phyloP scores from a whole-genome alignment of 1,139 yeast species.

The Debaryomycetaceae sp. region DNA sequence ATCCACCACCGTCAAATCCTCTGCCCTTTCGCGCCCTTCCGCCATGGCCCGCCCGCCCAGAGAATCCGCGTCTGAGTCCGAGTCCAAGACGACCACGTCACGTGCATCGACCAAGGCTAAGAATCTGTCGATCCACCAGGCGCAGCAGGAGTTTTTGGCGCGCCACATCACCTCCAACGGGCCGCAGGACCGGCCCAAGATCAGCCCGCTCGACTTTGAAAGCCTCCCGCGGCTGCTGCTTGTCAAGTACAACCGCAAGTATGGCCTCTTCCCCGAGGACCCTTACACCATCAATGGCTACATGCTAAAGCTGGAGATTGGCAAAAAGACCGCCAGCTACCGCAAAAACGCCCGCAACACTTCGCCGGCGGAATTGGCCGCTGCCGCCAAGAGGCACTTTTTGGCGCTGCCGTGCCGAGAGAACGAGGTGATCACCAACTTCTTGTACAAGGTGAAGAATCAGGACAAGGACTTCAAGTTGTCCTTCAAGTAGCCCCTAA shows the following conservation, averaged over 20 bases:
- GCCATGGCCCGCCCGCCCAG: conserved; percentile 14
- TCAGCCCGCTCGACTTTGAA: conserved; percentile 59
- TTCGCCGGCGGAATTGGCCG: conserved; percentile 42
- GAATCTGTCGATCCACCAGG: conserved; percentile 52
- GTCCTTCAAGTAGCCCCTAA: conserved; percentile 20
- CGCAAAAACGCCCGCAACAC: conserved; percentile 37
- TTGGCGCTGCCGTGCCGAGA: conserved; percentile 60
- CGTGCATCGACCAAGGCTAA: conserved; percentile 51
- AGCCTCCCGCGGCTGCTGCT: conserved; percentile 49
- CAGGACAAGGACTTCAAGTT: conserved; percentile 50
- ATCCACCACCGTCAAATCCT: too few species aligned
- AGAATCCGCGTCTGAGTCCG: conserved; percentile 44
- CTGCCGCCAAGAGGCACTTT: conserved; percentile 59
- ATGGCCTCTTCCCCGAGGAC: conserved; percentile 46
- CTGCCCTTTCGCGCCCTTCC: too few species aligned
- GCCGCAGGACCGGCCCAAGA: conserved; percentile 46
- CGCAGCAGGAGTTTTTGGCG: conserved; percentile 55
- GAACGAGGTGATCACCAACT: conserved; percentile 73
- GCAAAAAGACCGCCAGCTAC: conserved; percentile 55
- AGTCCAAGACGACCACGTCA: conserved; percentile 25
- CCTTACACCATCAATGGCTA: conserved; percentile 57
- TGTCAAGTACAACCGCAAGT: conserved; percentile 53
- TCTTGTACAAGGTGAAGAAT: conserved; percentile 69
- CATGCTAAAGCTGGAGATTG: conserved; percentile 57
- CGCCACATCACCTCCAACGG: conserved; percentile 64